Conservation (phyloP, 192 early-diverging fungal species). For the Linnemannia hyalina region DNA sequence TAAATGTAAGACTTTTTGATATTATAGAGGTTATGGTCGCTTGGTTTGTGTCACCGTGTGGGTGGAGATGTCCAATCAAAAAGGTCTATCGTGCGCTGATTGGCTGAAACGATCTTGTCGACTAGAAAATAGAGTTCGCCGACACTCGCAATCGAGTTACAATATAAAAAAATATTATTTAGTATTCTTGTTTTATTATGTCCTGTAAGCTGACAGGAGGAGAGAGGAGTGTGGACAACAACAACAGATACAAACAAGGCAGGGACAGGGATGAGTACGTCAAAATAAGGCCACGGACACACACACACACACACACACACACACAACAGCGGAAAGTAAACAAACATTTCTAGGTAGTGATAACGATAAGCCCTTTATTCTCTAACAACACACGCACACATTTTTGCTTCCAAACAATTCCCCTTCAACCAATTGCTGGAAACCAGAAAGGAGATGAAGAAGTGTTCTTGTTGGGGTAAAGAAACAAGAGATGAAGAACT, state of each 20-base stretch:
- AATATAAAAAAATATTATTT: not conserved
- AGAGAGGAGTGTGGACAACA: not conserved
- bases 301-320: not conserved
- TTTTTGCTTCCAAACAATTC: too few species aligned
- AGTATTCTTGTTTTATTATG: not conserved
- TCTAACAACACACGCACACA: not conserved
- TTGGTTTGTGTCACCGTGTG: not conserved
- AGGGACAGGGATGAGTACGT: not conserved
- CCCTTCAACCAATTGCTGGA: too few species aligned
- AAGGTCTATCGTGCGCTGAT: not conserved
- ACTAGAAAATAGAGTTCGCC: constrained; percentile 1
- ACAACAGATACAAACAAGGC: not conserved
- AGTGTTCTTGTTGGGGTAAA: not conserved
- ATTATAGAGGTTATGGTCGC: not conserved
- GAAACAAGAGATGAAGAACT: not conserved
- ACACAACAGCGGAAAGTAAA: not conserved
- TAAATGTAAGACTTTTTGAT: not conserved
- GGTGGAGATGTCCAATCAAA: not conserved
- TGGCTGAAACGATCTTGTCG: not conserved
- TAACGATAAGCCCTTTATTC: not conserved
- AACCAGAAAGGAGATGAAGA: not conserved
- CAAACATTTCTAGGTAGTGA: not conserved
- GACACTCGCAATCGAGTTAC: not conserved
- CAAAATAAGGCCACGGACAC: constrained; percentile 1
- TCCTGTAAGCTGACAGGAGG: not conserved